phyloP scores from a whole-genome alignment of 257 asterid genomes.

The Solanum etuberosum region DNA sequence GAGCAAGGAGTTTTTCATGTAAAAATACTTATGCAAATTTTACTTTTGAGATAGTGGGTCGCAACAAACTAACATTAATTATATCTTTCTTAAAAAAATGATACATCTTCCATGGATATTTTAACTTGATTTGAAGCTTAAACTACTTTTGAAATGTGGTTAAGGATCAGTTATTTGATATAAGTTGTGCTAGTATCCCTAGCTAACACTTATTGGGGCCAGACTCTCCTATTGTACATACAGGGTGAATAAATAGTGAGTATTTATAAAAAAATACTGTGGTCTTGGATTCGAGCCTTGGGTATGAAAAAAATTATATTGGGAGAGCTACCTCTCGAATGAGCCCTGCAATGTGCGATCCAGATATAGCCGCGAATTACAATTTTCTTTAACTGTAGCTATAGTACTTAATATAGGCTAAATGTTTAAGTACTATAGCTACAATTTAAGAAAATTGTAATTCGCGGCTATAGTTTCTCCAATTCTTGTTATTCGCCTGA shows the following conservation, averaged over 20 bases:
- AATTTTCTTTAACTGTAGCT: too few relatives aligned
- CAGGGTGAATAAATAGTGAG: neutral
- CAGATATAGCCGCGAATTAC: too few relatives aligned
- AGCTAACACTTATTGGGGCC: neutral
- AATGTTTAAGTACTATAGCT: too few relatives aligned
- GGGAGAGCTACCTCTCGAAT: rapidly evolving
- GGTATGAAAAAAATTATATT: rapidly evolving
- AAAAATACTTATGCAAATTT: neutral
- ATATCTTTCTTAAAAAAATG: too few relatives aligned
- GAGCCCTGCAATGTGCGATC: rapidly evolving
- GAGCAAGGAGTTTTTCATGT: neutral
- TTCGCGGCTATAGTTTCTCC: too few relatives aligned
- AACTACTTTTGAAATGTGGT: neutral
- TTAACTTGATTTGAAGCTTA: neutral
- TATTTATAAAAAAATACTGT: too few relatives aligned
- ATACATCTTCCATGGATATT: too few relatives aligned
- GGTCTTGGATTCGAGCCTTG: neutral
- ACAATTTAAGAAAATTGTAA: too few relatives aligned
- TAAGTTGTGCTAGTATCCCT: neutral
- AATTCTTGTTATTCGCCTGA: too few relatives aligned
- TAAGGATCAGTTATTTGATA: neutral
- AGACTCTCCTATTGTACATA: neutral
- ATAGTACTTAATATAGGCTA: too few relatives aligned
- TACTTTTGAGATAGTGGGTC: too few relatives aligned
- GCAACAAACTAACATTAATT: too few relatives aligned